Evolutionary conservation across 805 yeast genomes (phyloP).

Genomic region (Pichia deserticola): DNA sequence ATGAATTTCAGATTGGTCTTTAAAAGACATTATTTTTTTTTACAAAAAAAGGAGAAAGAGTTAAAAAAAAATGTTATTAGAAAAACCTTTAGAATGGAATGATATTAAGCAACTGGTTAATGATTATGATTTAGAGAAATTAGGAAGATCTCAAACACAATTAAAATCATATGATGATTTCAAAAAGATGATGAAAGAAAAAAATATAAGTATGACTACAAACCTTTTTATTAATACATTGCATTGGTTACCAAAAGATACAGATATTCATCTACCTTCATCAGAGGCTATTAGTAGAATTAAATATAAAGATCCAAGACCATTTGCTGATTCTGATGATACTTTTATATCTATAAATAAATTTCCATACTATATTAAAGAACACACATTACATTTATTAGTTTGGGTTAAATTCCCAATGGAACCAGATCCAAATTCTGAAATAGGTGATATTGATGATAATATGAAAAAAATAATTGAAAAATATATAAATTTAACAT

Average conservation of each 20-base stretch:
- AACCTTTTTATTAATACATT: constrained; percentile 42
- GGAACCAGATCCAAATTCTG: constrained; percentile 41
- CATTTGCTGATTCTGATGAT: constrained; percentile 37
- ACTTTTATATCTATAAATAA: constrained; percentile 45
- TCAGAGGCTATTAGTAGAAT: constrained; percentile 13
- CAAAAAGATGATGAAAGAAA: constrained; percentile 32
- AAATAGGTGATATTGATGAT: constrained; percentile 43
- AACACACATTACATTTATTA: constrained; percentile 47
- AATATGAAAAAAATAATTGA: constrained; percentile 36
- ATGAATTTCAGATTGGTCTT: too few species aligned
- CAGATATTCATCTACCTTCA: constrained; percentile 2
- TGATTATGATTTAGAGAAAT: constrained; percentile 36
- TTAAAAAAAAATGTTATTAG: neutral
- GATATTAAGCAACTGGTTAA: constrained; percentile 32
- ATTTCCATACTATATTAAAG: constrained; percentile 59
- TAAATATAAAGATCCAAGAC: constrained; percentile 28
- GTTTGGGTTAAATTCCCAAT: constrained; percentile 61
- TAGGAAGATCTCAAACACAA: constrained; percentile 41
- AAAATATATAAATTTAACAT: constrained; percentile 39
- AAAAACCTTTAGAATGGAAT: constrained; percentile 41
- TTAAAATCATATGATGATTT: constrained; percentile 40
- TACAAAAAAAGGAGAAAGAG: too few species aligned
- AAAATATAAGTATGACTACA: constrained; percentile 37
- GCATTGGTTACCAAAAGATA: constrained; percentile 38
- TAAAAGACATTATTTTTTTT: too few species aligned